Evolutionary conservation across 2,329 filamentous ascomycete genomes (phyloP).

Genomic region (Colletotrichum scovillei): DNA sequence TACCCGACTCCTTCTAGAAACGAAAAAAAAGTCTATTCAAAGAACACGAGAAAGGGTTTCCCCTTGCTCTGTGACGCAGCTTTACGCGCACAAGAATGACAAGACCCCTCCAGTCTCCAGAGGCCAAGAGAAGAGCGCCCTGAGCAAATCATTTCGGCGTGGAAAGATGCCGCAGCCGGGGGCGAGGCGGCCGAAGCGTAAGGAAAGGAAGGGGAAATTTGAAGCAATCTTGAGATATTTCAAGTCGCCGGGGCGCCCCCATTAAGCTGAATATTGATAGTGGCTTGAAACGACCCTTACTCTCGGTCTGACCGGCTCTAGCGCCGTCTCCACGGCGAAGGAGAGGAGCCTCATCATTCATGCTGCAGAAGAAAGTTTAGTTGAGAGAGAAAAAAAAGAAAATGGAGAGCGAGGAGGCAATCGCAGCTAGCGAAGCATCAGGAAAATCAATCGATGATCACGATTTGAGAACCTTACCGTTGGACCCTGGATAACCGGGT

Average conservation of each 20-base stretch:
- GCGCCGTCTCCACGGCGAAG: conserved; percentile 27
- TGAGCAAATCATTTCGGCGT: conserved; percentile 5
- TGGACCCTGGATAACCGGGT: conserved; percentile 11
- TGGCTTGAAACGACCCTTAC: conserved; percentile 33
- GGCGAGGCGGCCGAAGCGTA: not conserved
- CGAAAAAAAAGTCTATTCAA: not conserved
- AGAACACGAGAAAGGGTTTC: not conserved
- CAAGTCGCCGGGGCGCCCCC: conserved; percentile 21
- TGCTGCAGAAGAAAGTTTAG: not conserved
- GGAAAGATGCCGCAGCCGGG: not conserved
- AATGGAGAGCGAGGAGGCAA: not conserved
- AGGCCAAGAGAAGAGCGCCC: too few species aligned
- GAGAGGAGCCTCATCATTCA: conserved; percentile 18
- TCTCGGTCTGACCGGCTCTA: conserved; percentile 32
- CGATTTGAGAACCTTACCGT: conserved; percentile 15
- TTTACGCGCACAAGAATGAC: not conserved
- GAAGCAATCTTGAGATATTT: conserved; percentile 31
- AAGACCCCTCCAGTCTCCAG: too few species aligned
- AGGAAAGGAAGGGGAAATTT: not conserved
- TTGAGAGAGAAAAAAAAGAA: conserved; percentile 1
- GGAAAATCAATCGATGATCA: conserved; percentile 25
- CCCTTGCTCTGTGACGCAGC: not conserved
- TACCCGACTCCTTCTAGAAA: not conserved
- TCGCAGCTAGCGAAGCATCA: not conserved
- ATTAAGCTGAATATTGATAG: conserved; percentile 15